Evolutionary conservation across 495 filamentous ascomycete genomes (phyloP).

Genomic region (Hyphodiscus hymeniophilus): DNA sequence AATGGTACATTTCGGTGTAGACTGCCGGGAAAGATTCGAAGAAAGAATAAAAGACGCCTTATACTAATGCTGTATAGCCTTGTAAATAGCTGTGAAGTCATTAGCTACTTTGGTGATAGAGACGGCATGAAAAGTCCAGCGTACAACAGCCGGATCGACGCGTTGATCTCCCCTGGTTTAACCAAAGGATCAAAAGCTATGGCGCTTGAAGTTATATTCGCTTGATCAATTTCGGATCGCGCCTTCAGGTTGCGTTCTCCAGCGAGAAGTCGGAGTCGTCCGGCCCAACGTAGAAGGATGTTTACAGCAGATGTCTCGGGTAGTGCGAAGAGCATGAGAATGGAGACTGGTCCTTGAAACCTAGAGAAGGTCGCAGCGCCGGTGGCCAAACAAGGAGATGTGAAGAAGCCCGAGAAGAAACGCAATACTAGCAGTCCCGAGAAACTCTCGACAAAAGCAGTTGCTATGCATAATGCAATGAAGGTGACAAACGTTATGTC

Average conservation of each 20-base stretch:
- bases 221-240: conserved; percentile 45
- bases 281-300: conserved; percentile 33
- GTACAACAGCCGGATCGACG: conserved; percentile 56
- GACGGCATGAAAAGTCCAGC: conserved; percentile 54
- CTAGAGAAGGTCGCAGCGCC: conserved; percentile 27
- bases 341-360: conserved; percentile 35
- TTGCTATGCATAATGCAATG: too few relatives aligned
- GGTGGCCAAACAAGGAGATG: too few relatives aligned
- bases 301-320: conserved; percentile 39
- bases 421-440: too few relatives aligned
- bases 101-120: too few relatives aligned
- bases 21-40: conserved; percentile 72
- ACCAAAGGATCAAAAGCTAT: conserved; percentile 50
- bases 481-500: too few relatives aligned
- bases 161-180: conserved; percentile 53
- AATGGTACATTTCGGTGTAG: conserved; percentile 52
- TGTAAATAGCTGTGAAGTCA: too few relatives aligned
- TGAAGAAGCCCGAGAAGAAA: too few relatives aligned
- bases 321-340: conserved; percentile 36
- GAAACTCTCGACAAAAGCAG: too few relatives aligned
- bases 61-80: too few relatives aligned
- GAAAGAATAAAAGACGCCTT: conserved; percentile 63
- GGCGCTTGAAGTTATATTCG: conserved; percentile 33
- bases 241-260: conserved; percentile 34
- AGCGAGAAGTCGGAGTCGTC: conserved; percentile 36